Conservation (phyloP, 768 basidiomycete genomes). For the Hygrocybe punicea region DNA sequence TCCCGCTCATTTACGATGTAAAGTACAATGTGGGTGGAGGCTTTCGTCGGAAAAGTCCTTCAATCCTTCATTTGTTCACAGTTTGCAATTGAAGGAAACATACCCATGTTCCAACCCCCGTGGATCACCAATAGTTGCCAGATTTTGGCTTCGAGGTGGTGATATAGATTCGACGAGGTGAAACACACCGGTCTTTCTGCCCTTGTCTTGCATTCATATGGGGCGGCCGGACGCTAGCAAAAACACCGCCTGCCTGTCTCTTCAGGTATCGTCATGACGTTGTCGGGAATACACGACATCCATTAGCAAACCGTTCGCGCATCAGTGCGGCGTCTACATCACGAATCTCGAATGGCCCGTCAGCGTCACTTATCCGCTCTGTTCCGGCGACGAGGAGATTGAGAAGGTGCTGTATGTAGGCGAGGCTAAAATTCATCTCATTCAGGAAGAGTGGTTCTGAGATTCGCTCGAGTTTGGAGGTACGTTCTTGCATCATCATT, state of each 20-base stretch:
- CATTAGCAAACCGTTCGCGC: conserved; percentile 59
- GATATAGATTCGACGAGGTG: conserved; percentile 70
- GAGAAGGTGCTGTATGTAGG: conserved; percentile 79
- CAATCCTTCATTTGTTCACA: too few species aligned
- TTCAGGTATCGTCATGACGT: conserved; percentile 60
- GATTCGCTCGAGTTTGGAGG: conserved; percentile 80
- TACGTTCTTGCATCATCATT: conserved; percentile 7
- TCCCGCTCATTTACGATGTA: conserved; percentile 73
- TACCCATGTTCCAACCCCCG: conserved; percentile 72
- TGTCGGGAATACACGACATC: conserved; percentile 72
- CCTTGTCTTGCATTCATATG: background rate
- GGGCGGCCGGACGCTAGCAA: conserved; percentile 48
- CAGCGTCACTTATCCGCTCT: conserved; percentile 80
- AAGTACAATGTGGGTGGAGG: conserved; percentile 66
- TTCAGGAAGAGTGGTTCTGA: conserved; percentile 99
- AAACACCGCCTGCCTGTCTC: conserved; percentile 71
- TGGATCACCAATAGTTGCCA: conserved; percentile 76
- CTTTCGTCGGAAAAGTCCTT: too few species aligned
- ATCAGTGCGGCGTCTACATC: conserved; percentile 64
- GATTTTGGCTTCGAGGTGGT: conserved; percentile 75
- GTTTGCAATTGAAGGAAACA: conserved; percentile 78
- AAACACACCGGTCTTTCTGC: background rate
- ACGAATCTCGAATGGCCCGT: conserved; percentile 76
- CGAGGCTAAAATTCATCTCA: conserved; percentile 70
- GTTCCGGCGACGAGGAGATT: conserved; percentile 61